Evolutionary conservation across 2,329 filamentous ascomycete species (phyloP).

Genomic region (Scedosporium dehoogii): DNA sequence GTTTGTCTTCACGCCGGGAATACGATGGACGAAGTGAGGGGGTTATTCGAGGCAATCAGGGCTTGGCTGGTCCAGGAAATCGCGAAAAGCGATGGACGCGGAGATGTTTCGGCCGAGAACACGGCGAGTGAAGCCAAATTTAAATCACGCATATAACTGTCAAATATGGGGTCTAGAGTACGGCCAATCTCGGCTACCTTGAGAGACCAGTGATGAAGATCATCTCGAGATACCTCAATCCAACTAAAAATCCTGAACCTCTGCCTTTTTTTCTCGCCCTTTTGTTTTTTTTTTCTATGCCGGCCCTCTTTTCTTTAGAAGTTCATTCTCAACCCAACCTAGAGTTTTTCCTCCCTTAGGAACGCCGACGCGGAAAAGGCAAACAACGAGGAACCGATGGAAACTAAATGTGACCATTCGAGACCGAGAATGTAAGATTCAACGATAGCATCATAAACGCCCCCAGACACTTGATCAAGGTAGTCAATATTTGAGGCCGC

Average conservation of each 20-base stretch:
- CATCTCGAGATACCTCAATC: no score
- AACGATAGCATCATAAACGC: constrained; percentile 18
- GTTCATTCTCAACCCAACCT: background rate
- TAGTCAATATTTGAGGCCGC: constrained; percentile 23
- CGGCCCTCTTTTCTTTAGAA: background rate
- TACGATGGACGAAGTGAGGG: constrained; percentile 44
- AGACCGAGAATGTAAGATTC: constrained; percentile 23
- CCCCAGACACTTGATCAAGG: constrained; percentile 16
- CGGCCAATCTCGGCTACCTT: no score
- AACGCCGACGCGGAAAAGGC: background rate
- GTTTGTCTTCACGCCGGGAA: constrained; percentile 62
- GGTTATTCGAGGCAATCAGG: constrained; percentile 36
- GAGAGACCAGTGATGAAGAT: no score
- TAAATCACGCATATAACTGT: no score
- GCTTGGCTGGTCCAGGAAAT: constrained; percentile 29
- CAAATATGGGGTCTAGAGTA: no score
- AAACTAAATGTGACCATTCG: constrained; percentile 23
- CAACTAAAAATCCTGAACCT: no score
- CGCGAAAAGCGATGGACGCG: background rate
- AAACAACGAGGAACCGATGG: constrained; percentile 13
- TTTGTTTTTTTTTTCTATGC: background rate
- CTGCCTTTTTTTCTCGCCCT: no score
- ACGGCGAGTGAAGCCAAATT: no score
- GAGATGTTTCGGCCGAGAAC: background rate
- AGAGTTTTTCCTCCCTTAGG: background rate